Evolutionary conservation across 306 rosid genomes (phyloP), one percentile per base, ranked within the genome.

Genomic region (Cotoneaster glaucophyllus): DNA sequence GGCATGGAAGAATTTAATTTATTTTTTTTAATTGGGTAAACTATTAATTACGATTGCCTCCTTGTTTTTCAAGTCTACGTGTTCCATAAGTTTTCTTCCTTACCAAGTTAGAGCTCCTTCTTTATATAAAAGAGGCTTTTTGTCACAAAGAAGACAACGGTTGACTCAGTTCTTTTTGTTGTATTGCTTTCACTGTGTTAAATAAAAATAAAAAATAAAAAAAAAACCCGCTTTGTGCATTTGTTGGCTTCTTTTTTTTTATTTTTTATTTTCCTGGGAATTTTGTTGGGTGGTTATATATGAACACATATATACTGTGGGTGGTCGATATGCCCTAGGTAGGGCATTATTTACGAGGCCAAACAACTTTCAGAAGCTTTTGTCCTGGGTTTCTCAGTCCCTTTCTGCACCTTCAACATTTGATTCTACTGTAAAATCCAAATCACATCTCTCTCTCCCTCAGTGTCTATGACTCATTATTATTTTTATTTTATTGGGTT

Each of bases 251-350:
- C n/a, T 57, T 57, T 57, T 56, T 8, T 9, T n/a, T 57, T n/a
- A 3, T n/a, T 25, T 4, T 54, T 54, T 54, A n/a, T 56, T 21
- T 10, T n/a, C 22, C 28, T 57, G 12, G 58, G 58, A 45, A 53
- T 17, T 53, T 53, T 53, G 24, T 19, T 17, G 25, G 59, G 4
- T 17, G 15, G 52, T 4, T 19, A 5, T 4, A 17, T 15, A 48
- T 4, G 15, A 5, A 17, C 21, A 19, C 3, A 64, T 9, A 19
- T 37, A 39, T 21, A 29, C 17, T 15, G 48, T 4, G 52, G 34
- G 61, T 9, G 59, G 76, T 85, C 77, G 89, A 79, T 74, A 64
- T 79, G 79, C 71, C 77, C 88, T 50, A 87, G 74, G 86, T 3
- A 14, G 18, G 69, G 64, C 18, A 76, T 56, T 26, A 67, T 56